Evolutionary conservation across 202 grass and related monocot genomes (phyloP), one percentile per base, ranked within the genome.

Genomic region (Setaria viridis): DNA sequence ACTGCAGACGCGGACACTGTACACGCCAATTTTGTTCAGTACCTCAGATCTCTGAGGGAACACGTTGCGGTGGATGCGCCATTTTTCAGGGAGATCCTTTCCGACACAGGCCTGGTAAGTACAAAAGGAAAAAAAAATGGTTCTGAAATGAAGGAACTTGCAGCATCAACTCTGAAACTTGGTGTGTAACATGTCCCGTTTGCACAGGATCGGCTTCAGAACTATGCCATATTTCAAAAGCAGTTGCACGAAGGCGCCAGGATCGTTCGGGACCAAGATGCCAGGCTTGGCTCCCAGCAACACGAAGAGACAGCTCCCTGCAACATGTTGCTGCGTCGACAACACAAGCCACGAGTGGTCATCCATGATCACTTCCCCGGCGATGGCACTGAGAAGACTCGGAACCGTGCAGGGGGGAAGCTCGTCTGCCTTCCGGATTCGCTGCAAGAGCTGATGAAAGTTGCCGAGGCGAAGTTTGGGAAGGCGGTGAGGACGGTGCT

Each of bases 371-470:
- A 41, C 12, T 77, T 70, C 41, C 34, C 62, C 2, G 13, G 79
- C 20, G 11, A 43, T 43, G 55, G 54, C 6, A 8, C 48, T 0
- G 43, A 8, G 11, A 68, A 42, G 21, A 2, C 49, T 30, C 49
- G 1, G 57, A 72, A n/a, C 58, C 7, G 1, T 37, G 30, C 48
- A 6, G 39, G 29, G 19, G 84, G 84, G 9, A 90, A 90, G 74
- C 88, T 90, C 74, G n/a, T 90, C 35, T 25, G 32, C 47, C 74
- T 90, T 3, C 84, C 74, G 10, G 84, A 64, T 42, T 94, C 92
- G 1, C 74, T 94, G 15, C 80, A 91, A 75, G 87, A 89, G 5
- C 71, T 94, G 72, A 72, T 85, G 65, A 71, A 70, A 56, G 33
- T 71, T 9, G 67, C 79, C 54, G 37, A 85, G 59, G 80, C 25